Conservation (phyloP, 192 early-diverging fungal species). For the Pilaira anomala region DNA sequence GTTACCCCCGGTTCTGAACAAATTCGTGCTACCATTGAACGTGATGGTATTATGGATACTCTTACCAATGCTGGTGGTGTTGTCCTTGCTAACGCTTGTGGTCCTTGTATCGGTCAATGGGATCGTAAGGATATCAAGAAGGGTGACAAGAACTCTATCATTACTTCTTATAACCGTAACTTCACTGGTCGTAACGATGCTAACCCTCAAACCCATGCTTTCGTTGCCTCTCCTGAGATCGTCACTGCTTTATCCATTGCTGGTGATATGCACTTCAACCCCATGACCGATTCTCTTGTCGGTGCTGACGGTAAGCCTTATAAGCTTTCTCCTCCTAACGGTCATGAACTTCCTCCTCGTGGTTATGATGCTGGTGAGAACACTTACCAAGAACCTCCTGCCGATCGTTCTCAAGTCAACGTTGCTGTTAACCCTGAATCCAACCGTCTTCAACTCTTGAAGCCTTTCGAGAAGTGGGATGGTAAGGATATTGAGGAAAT, state of each 20-base stretch:
- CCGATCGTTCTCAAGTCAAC: constrained; percentile 68
- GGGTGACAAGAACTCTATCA: constrained; percentile 96
- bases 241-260: constrained; percentile 96
- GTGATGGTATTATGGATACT: constrained; percentile 80
- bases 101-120: constrained; percentile 99
- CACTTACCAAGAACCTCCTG: constrained; percentile 94
- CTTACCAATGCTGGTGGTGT: constrained; percentile 79
- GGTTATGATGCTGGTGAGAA: constrained; percentile 94
- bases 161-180: constrained; percentile 99
- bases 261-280: constrained; percentile 93
- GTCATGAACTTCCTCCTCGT: constrained; percentile 82
- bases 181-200: constrained; percentile 99
- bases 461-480: constrained; percentile 87
- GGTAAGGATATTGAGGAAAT: constrained; percentile 80
- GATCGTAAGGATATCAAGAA: constrained; percentile 95
- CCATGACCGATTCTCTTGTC: constrained; percentile 82
- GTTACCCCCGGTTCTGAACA: constrained; percentile 98
- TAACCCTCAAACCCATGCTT: constrained; percentile 95
- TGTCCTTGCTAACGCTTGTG: constrained; percentile 96
- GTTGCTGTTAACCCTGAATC: constrained; percentile 81
- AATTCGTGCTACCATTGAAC: constrained; percentile 93
- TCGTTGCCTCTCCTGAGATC: constrained; percentile 90
- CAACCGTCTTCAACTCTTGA: constrained; percentile 88
- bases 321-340: constrained; percentile 86
- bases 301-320: constrained; percentile 90